Evolutionary conservation across 306 rosid genomes (phyloP).

Genomic region (Abrus precatorius): DNA sequence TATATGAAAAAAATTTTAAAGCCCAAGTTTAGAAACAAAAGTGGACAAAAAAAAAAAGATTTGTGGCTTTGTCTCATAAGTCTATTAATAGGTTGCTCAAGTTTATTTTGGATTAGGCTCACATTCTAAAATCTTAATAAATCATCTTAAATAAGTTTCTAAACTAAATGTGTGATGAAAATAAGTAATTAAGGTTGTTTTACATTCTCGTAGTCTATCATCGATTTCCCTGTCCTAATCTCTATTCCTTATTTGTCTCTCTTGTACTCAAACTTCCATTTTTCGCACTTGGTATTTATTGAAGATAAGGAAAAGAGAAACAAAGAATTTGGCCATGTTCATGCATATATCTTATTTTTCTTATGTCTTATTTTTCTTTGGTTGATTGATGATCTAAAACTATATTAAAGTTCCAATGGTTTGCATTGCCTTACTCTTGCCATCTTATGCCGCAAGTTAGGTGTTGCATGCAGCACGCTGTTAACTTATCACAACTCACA

Average conservation of each 20-base stretch:
- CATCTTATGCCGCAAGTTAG: slow-evolving; percentile 38
- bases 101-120: no score
- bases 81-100: no score
- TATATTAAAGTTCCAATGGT: slow-evolving; percentile 14
- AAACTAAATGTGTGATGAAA: background rate
- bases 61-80: no score
- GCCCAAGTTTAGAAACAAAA: no score
- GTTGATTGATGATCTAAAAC: background rate
- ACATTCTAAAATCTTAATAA: no score
- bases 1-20: no score
- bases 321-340: slow-evolving; percentile 28
- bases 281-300: background rate
- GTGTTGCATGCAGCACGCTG: slow-evolving; percentile 55
- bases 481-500: background rate
- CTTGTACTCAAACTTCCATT: background rate
- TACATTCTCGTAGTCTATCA: background rate
- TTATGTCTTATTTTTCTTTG: background rate
- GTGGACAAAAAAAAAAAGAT: no score
- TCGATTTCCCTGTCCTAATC: background rate
- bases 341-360: slow-evolving; percentile 5
- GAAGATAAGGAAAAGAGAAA: background rate
- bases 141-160: background rate
- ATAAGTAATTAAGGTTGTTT: background rate
- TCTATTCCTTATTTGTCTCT: background rate
- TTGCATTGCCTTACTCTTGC: slow-evolving; percentile 35